These are phyloP conservation scores for Paraphoma sp. DNA, from an alignment of 2,329 filamentous ascomycete genomes.

Conservation along the genomic window DNA sequence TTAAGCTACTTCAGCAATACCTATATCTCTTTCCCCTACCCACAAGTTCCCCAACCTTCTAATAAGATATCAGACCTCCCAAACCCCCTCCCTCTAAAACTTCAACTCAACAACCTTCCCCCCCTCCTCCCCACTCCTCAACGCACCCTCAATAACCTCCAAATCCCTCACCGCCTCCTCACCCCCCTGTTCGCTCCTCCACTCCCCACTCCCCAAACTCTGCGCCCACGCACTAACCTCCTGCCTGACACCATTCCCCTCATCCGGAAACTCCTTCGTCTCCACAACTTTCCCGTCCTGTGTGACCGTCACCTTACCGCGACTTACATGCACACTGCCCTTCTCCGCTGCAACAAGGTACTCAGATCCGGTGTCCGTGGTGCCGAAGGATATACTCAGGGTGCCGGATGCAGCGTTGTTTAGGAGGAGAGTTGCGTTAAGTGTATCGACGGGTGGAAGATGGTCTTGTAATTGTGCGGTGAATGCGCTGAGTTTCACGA, in stretches of 20 bases:
- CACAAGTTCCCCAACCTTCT: too few relatives aligned
- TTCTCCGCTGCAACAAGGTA: slow-evolving; percentile 65
- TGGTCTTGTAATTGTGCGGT: slow-evolving; percentile 62
- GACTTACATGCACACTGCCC: slow-evolving; percentile 60
- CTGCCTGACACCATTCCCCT: slow-evolving; percentile 62
- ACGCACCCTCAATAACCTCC: slow-evolving; percentile 57
- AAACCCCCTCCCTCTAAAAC: too few relatives aligned
- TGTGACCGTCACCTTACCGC: slow-evolving; percentile 48
- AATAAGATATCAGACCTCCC: too few relatives aligned
- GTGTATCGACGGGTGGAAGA: slow-evolving; percentile 70
- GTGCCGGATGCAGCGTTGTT: slow-evolving; percentile 63
- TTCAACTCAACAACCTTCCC: slow-evolving; percentile 38
- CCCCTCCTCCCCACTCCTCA: slow-evolving; percentile 50
- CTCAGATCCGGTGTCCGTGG: slow-evolving; percentile 61
- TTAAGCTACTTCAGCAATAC: background rate
- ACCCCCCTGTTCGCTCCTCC: slow-evolving; percentile 60
- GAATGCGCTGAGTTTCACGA: slow-evolving; percentile 60
- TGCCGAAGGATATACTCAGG: slow-evolving; percentile 65
- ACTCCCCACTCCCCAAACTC: slow-evolving; percentile 56
- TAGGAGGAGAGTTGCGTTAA: slow-evolving; percentile 65
- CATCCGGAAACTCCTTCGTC: slow-evolving; percentile 55
- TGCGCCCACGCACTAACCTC: slow-evolving; percentile 69
- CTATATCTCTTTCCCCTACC: too few relatives aligned
- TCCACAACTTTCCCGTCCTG: slow-evolving; percentile 36
- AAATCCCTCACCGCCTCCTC: slow-evolving; percentile 68